Conservation (phyloP, 2,329 filamentous ascomycete species). For the Leptographium radiaticola region DNA sequence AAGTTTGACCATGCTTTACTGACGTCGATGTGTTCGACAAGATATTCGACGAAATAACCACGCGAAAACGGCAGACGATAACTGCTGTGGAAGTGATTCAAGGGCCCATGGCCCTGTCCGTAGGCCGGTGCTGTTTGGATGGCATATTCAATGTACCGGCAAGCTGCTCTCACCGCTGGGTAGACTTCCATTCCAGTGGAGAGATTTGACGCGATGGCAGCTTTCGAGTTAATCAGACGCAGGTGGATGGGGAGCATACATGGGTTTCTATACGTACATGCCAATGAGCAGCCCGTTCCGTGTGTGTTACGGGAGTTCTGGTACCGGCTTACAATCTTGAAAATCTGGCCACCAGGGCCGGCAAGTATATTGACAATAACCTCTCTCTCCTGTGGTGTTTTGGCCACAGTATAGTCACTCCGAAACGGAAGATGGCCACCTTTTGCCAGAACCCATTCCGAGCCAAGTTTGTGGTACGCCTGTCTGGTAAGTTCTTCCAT, state of each 20-base stretch:
- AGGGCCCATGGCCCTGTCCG: slow-evolving; percentile 56
- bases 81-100: slow-evolving; percentile 68
- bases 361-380: slow-evolving; percentile 68
- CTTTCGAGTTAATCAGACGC: slow-evolving; percentile 20
- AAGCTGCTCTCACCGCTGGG: slow-evolving; percentile 52
- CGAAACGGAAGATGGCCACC: slow-evolving; percentile 80
- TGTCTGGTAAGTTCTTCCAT: slow-evolving; percentile 53
- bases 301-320: slow-evolving; percentile 71
- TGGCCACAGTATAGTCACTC: slow-evolving; percentile 45
- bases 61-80: slow-evolving; percentile 54
- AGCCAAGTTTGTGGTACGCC: slow-evolving; percentile 53
- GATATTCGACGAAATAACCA: slow-evolving; percentile 71
- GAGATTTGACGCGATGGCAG: slow-evolving; percentile 64
- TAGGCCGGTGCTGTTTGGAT: slow-evolving; percentile 51
- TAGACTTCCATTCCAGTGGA: slow-evolving; percentile 43
- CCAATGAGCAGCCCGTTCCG: slow-evolving; percentile 87
- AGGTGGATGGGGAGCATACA: slow-evolving; percentile 7
- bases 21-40: slow-evolving; percentile 66
- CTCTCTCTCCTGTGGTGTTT: slow-evolving; percentile 42
- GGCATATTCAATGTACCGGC: slow-evolving; percentile 57
- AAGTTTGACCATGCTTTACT: slow-evolving; percentile 60
- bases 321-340: slow-evolving; percentile 57
- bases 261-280: slow-evolving; percentile 43
- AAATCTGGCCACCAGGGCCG: slow-evolving; percentile 37
- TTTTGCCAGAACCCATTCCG: slow-evolving; percentile 74